Conservation (phyloP, 2,329 filamentous ascomycete species). For the Fusarium nelsonii region DNA sequence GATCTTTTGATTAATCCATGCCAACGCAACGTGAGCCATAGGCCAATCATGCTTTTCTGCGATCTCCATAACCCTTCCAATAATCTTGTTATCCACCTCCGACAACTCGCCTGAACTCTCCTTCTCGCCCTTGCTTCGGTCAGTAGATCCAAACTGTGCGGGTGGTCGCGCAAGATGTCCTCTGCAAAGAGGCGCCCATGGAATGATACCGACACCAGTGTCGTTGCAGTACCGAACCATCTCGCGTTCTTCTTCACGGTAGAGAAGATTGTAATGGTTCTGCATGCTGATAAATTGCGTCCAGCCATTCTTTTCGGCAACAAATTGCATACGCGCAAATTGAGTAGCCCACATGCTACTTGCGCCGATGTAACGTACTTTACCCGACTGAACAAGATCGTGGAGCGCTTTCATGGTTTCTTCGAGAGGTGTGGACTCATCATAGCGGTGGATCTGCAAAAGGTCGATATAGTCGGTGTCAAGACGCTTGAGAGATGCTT, state of each 20-base stretch:
- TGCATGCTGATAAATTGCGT: constrained; percentile 70
- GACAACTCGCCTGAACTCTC: constrained; percentile 25
- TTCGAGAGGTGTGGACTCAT: constrained; percentile 58
- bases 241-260: constrained; percentile 69
- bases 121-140: constrained; percentile 34
- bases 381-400: constrained; percentile 67
- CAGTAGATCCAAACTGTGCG: constrained; percentile 19
- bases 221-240: constrained; percentile 58
- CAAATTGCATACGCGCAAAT: constrained; percentile 63
- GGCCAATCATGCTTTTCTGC: constrained; percentile 24
- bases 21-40: constrained; percentile 37
- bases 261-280: constrained; percentile 66
- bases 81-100: constrained; percentile 20
- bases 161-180: constrained; percentile 32
- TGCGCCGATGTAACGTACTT: constrained; percentile 67
- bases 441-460: constrained; percentile 66
- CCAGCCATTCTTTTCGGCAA: constrained; percentile 67
- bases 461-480: constrained; percentile 64
- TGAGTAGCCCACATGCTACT: constrained; percentile 61
- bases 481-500: constrained; percentile 38
- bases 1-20: constrained; percentile 29
- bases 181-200: constrained; percentile 39
- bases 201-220: constrained; percentile 43
- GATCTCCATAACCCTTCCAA: constrained; percentile 24
- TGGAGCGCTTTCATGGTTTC: constrained; percentile 71